Base-by-base conservation (phyloP, 495 filamentous ascomycete species). In the Penicillium salamii region DNA sequence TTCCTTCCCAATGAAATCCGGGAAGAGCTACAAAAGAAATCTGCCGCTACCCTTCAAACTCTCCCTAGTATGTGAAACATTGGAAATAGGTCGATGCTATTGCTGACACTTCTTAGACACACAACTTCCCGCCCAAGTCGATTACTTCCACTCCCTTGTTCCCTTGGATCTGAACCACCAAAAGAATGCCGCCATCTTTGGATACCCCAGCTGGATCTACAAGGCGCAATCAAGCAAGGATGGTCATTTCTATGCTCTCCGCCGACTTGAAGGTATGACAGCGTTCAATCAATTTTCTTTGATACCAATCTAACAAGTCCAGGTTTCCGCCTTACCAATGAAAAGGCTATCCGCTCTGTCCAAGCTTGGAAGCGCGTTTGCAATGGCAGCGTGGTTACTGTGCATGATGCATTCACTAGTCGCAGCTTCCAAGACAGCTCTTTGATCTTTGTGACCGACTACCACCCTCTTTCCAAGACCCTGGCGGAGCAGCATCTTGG, bases 341-440 rank as follows among this genome's bases (percentile, higher is more conserved):
- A 93, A 57, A 84, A 88, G 58, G 87, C 91, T 15, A 93, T 97
- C 21, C 80, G 84, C 21, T 82, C 85, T 7, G 85, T 95, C 34
- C 88, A 90, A 52, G 84, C 84, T n/a, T 98, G 95, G 95, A 93
- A 90, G 57, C 85, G 88, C 39, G 80, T 98, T 14, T 79, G 78
- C 58, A 91, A 84, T 61, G 86, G 84, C 41, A 89, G 83, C 53
- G 83, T 97, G 20, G 92, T 97, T 14, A 87, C 84, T 2, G 79
- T 96, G 9, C 86, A 95, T 59, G 89, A 96, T 69, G 89, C 89
- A 2, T 97, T 97, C 64, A 97, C 93, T 6, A 96, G 89, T 34
- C 76, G 89, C 32, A 86, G 84, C 38, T 98, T 97, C 69, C 88
- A 90, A 50, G 95, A 97, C 59, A 95, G 87, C 66, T 97, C 95